Conservation (phyloP, 2,329 filamentous ascomycete species). For the Tolypocladium album region DNA sequence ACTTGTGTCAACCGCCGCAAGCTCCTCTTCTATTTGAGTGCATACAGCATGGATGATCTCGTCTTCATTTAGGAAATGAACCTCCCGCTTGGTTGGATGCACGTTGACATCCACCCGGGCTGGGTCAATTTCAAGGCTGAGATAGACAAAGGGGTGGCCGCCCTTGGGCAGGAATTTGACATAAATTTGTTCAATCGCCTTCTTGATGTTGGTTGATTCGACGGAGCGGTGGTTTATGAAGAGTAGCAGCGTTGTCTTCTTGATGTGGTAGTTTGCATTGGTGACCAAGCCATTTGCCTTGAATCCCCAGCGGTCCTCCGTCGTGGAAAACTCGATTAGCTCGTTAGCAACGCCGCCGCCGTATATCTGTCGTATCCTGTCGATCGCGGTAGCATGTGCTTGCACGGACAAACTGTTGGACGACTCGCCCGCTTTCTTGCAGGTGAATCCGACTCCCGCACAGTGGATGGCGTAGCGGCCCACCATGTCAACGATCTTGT, state of each 20-base stretch:
- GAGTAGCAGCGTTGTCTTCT: conserved; percentile 74
- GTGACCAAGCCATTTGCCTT: conserved; percentile 71
- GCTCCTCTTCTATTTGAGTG: conserved; percentile 62
- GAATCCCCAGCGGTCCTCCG: conserved; percentile 75
- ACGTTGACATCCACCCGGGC: conserved; percentile 92
- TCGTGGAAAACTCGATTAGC: conserved; percentile 62
- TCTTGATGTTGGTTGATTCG: conserved; percentile 79
- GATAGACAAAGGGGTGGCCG: conserved; percentile 86
- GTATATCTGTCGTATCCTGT: conserved; percentile 86
- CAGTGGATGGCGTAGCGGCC: conserved; percentile 92
- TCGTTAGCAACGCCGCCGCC: conserved; percentile 79
- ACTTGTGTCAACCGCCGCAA: conserved; percentile 85
- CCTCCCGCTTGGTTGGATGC: conserved; percentile 92
- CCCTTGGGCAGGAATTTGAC: conserved; percentile 81
- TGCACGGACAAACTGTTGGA: conserved; percentile 73
- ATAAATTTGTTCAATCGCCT: conserved; percentile 85
- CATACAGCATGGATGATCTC: conserved; percentile 87
- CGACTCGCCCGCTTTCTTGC: conserved; percentile 90
- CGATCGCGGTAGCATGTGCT: conserved; percentile 57
- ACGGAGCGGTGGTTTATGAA: conserved; percentile 97
- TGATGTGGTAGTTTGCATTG: conserved; percentile 90
- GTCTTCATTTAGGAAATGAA: conserved; percentile 95
- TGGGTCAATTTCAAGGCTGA: conserved; percentile 87
- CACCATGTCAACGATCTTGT: conserved; percentile 93
- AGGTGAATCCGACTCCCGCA: conserved; percentile 82